Base-by-base conservation (phyloP, 2,329 filamentous ascomycete genomes). In the Chrysosphaeria jannelii region DNA sequence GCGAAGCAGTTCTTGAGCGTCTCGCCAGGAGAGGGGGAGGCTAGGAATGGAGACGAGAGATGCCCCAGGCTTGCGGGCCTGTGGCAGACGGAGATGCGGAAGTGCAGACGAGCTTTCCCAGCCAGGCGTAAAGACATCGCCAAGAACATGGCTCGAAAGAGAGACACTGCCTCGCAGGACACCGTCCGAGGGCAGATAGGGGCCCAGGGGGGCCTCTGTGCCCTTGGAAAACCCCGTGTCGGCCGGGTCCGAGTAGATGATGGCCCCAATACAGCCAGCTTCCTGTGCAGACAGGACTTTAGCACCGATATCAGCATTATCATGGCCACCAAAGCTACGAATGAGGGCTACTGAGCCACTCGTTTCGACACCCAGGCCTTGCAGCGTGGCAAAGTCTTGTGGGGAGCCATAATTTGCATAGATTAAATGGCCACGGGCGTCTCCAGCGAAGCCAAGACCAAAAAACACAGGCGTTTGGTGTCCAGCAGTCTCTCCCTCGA, bases 321-420 rank as follows among this genome's bases (percentile, higher is more conserved):
- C 50, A 36, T 81, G 63, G 1, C 62, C 60, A 16, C 75, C 76
- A 33, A 70, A 66, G 39, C 85, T 70, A 27, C 74, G 58, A 11
- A 93, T 72, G 16, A 97, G 48, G 2, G 67, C 78, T 36, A 97
- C 76, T 4, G 76, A 66, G 8, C 75, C 79, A 24, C 67, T 58
- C 2, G 75, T 56, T 14, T 70, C 54, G 29, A 93, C 55, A 0
- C 67, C 72, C 30, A 57, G 58, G 25, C 78, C 63, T 28, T 57
- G 49, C 14, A 97, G 47, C 25, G 44, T 48, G 38, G 70, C 53
- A 39, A 88, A 93, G 39, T 97, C 85, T 20, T 74, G 64, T 23
- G 64, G 57, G 20, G 74, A 70, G 8, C 85, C 88, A 36, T 79
- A 89, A 44, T 93, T 91, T 25, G 70, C 81, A 40, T 90, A 97